Percentiles rank a stretch among this genome's conserved stretches.
phyloP scores from a whole-genome alignment of 2,329 filamentous ascomycete species.

The Aspergillus clavatus region DNA sequence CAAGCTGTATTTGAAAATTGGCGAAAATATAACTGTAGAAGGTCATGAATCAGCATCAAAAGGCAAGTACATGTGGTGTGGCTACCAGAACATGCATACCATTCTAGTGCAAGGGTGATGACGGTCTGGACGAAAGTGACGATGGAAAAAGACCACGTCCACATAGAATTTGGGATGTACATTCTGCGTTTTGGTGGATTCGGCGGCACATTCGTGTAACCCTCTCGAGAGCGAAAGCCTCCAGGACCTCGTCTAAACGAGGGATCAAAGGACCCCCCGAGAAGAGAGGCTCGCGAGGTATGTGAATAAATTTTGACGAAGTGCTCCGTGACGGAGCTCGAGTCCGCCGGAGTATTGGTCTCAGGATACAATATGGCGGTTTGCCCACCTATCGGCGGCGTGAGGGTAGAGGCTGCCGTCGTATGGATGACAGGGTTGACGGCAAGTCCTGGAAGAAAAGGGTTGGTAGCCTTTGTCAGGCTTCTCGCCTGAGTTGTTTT shows the following conservation, averaged over 20 bases:
- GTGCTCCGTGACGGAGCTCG: conserved; percentile 39
- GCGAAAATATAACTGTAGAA: conserved; percentile 75
- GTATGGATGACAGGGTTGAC: background rate
- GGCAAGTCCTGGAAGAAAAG: background rate
- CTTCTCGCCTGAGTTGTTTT: background rate
- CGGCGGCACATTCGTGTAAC: conserved; percentile 39
- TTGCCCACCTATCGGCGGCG: conserved; percentile 29
- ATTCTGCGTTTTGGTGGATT: conserved; percentile 46
- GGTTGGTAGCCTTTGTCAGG: background rate
- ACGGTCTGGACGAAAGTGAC: conserved; percentile 71
- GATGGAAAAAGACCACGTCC: conserved; percentile 82
- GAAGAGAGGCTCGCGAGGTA: conserved; percentile 54
- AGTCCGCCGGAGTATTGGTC: conserved; percentile 20
- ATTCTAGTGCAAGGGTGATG: conserved; percentile 77
- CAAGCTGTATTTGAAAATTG: conserved; percentile 63
- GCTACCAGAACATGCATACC: conserved; percentile 54
- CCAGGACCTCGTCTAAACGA: conserved; percentile 45
- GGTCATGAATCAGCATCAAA: conserved; percentile 2
- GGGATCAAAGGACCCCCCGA: conserved; percentile 53
- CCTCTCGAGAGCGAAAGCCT: conserved; percentile 51
- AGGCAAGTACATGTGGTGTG: background rate
- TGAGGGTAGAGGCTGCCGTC: background rate
- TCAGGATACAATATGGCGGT: conserved; percentile 32
- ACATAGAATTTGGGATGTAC: conserved; percentile 76
- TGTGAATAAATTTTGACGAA: conserved; percentile 53